Evolutionary conservation across 345 rosid genomes (phyloP), one percentile per base, ranked within the genome.

Genomic region (Punica granatum): DNA sequence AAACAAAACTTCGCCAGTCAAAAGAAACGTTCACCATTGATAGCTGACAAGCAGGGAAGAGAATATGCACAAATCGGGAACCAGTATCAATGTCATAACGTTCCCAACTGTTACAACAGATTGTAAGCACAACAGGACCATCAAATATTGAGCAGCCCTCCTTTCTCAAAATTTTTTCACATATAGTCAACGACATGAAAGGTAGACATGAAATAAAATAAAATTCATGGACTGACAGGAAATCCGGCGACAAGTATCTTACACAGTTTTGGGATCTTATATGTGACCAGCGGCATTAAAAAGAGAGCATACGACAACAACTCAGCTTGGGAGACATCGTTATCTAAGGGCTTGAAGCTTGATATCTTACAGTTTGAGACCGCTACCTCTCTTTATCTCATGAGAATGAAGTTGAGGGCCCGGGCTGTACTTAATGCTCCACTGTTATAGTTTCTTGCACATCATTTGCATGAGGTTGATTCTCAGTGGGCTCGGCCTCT

Each of bases 361-460:
- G 34, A 56, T 26, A 30, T 26, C 33, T 56, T 56, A 56, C 61
- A 28, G 61, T 56, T 13, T 28, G 11, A 13, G 61, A 56, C 11
- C 19, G 26, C 31, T 10, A 28, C 18, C 15, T 2, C 34, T 37
- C 61, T 56, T 26, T 12, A 56, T 56, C 61, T 23, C 33, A 56
- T 56, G 34, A 26, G 33, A 30, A 26, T 56, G 61, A 28, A 26
- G 11, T 18, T 13, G 19, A 25, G 34, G 61, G 19, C 61, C 30
- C 61, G 13, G 33, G 61, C 16, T 28, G 43, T 42, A 33, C 74
- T 79, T 72, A 78, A 53, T 70, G 74, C 76, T 75, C 86, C 65
- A 75, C 36, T 32, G 75, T 73, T 65, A 80, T 68, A 2, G 69
- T 73, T 74, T 80, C 86, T 48, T 77, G 81, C 72, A 67, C 72